Conservation (phyloP, 1,284 basidiomycete species). For the Cutaneotrichosporon spelunceum region DNA sequence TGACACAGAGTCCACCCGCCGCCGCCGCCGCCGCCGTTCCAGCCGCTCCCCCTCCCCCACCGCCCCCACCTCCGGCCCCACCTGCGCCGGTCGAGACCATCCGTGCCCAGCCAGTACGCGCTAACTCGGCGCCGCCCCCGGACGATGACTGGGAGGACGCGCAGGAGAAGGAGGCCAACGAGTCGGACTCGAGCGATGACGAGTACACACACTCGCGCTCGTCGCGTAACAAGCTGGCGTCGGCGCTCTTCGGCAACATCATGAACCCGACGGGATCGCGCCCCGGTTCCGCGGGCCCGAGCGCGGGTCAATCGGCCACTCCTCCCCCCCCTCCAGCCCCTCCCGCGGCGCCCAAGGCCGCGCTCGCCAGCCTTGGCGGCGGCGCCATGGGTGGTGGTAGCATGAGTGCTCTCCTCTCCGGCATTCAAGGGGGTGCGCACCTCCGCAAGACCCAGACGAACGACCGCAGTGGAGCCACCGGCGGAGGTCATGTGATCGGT, state of each 20-base stretch:
- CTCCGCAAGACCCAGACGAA: constrained; percentile 77
- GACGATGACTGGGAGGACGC: constrained; percentile 82
- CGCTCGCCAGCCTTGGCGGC: constrained; percentile 50
- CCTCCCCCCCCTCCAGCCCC: constrained; percentile 49
- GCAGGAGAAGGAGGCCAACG: constrained; percentile 64
- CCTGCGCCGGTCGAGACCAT: constrained; percentile 48
- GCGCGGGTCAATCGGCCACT: constrained; percentile 26
- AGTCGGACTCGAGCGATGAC: constrained; percentile 57
- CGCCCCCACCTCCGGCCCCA: constrained; percentile 39
- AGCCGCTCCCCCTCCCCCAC: constrained; percentile 37
- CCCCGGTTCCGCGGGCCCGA: constrained; percentile 13
- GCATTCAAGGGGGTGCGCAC: constrained; percentile 77
- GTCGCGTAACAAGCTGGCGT: constrained; percentile 68
- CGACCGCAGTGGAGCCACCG: constrained; percentile 68
- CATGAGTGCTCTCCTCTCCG: constrained; percentile 64
- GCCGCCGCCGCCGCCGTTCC: constrained; percentile 34
- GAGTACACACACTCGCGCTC: constrained; percentile 69
- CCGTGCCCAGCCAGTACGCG: constrained; percentile 32
- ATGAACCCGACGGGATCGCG: constrained; percentile 21
- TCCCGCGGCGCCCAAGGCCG: constrained; percentile 50
- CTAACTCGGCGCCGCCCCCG: constrained; percentile 54
- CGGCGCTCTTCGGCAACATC: constrained; percentile 68
- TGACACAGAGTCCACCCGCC: constrained; percentile 19
- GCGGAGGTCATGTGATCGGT: constrained; percentile 72
- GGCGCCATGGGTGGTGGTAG: constrained; percentile 49